These are phyloP conservation scores for Sporisorium reilianum DNA, from an alignment of 1,284 basidiomycete species.

Conservation along the genomic window DNA sequence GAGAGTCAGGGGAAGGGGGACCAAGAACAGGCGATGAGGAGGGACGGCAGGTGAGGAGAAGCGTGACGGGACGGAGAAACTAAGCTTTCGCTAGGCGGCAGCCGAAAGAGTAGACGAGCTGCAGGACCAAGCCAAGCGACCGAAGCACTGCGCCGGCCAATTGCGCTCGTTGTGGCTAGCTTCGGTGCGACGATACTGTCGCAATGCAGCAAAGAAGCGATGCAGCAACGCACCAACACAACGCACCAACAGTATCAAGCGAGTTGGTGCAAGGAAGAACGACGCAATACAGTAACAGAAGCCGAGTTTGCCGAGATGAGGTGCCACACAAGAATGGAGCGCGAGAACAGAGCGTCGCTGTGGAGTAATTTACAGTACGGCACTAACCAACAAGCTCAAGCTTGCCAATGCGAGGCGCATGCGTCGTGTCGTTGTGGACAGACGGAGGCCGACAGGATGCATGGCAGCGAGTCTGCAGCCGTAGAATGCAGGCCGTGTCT, in stretches of 20 bases:
- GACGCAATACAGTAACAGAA: too few relatives aligned
- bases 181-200: too few relatives aligned
- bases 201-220: too few relatives aligned
- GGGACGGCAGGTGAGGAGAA: background rate
- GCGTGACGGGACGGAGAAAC: background rate
- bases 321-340: background rate
- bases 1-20: background rate
- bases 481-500: background rate
- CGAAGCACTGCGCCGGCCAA: background rate
- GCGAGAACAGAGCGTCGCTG: background rate
- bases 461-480: too few relatives aligned
- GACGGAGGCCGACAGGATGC: background rate
- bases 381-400: background rate
- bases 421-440: background rate
- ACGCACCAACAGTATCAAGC: background rate
- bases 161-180: background rate
- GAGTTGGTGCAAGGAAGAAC: too few relatives aligned
- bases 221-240: background rate
- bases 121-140: background rate
- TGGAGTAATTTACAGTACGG: too few relatives aligned
- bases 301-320: background rate
- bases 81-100: constrained; percentile 1
- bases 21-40: background rate
- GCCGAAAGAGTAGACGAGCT: background rate
- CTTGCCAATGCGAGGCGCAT: background rate